Conservation (phyloP, 805 yeast genomes). For the Limtongozyma cylindracea region DNA sequence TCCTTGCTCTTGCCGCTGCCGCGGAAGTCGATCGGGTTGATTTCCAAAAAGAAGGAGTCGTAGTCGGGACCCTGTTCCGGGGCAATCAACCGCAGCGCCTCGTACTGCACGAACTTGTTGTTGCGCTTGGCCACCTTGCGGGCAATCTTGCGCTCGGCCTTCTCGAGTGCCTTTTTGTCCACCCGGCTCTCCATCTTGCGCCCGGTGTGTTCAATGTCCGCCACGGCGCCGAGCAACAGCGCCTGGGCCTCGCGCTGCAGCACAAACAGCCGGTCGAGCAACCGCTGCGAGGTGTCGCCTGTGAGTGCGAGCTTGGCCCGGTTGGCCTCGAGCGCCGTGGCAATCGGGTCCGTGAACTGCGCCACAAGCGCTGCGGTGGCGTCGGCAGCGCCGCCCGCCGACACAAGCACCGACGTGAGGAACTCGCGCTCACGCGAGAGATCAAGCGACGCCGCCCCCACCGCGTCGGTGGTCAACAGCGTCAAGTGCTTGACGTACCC, state of each 20-base stretch:
- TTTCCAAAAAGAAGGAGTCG: conserved; percentile 84
- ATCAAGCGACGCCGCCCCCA: conserved; percentile 48
- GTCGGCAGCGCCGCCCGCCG: conserved; percentile 59
- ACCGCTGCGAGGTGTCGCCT: conserved; percentile 73
- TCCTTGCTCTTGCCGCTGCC: conserved; percentile 79
- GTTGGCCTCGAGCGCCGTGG: conserved; percentile 31
- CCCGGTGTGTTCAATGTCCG: conserved; percentile 79
- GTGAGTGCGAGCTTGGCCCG: conserved; percentile 53
- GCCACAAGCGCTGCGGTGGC: conserved; percentile 24
- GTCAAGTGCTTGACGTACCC: conserved; percentile 77
- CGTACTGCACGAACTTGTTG: conserved; percentile 66
- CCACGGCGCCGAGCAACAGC: conserved; percentile 51
- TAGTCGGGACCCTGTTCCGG: conserved; percentile 48
- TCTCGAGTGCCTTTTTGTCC: conserved; percentile 87
- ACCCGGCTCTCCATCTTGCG: conserved; percentile 84
- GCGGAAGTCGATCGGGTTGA: conserved; percentile 84
- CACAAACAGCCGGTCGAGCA: conserved; percentile 54
- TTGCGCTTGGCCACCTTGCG: conserved; percentile 85
- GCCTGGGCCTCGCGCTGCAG: conserved; percentile 28
- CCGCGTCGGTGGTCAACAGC: conserved; percentile 58
- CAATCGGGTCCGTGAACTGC: conserved; percentile 20
- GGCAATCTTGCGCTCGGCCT: conserved; percentile 93
- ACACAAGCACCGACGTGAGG: conserved; percentile 32
- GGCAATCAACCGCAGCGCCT: conserved; percentile 74
- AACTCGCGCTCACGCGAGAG: conserved; percentile 44